Conservation (phyloP, 352 stramenopile genomes). For the Globisporangium cylindrosporum region DNA sequence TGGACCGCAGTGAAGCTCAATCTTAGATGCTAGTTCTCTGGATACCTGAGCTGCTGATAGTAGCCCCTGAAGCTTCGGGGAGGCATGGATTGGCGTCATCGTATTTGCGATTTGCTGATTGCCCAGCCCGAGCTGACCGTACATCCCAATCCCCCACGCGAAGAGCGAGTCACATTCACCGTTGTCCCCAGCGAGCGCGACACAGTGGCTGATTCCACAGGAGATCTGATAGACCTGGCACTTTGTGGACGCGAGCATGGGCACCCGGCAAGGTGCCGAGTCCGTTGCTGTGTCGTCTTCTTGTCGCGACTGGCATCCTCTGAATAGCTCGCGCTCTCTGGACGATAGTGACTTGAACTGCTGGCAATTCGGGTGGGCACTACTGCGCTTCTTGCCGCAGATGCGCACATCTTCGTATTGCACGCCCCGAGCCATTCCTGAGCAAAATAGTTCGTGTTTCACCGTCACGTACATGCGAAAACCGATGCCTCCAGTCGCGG, state of each 20-base stretch:
- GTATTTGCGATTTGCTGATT: conserved; percentile 17
- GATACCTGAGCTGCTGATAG: conserved; percentile 5
- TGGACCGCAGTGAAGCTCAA: conserved; percentile 28
- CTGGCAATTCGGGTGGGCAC: conserved; percentile 15
- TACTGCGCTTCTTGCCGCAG: conserved; percentile 14
- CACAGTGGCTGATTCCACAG: conserved; percentile 40
- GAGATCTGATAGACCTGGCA: conserved; percentile 29
- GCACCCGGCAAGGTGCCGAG: neutral
- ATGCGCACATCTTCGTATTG: conserved; percentile 24
- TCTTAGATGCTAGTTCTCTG: neutral
- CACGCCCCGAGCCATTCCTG: conserved; percentile 6
- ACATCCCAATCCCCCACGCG: conserved; percentile 35
- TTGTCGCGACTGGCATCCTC: neutral
- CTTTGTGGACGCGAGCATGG: neutral
- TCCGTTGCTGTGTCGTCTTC: neutral
- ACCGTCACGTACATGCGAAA: neutral
- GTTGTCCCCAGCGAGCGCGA: conserved; percentile 18
- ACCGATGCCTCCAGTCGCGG: neutral
- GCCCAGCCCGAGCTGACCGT: conserved; percentile 47
- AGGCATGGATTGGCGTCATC: conserved; percentile 23
- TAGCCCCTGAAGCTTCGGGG: conserved; percentile 13
- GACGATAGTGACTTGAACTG: conserved; percentile 23
- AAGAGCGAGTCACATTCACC: conserved; percentile 15
- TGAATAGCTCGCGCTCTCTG: conserved; percentile 1
- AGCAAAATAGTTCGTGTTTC: neutral